Percentiles rank a stretch among this genome's conserved stretches.
Evolutionary conservation across 441 rosid genomes (phyloP).

Genomic region (Pelargonium exstipulatum): DNA sequence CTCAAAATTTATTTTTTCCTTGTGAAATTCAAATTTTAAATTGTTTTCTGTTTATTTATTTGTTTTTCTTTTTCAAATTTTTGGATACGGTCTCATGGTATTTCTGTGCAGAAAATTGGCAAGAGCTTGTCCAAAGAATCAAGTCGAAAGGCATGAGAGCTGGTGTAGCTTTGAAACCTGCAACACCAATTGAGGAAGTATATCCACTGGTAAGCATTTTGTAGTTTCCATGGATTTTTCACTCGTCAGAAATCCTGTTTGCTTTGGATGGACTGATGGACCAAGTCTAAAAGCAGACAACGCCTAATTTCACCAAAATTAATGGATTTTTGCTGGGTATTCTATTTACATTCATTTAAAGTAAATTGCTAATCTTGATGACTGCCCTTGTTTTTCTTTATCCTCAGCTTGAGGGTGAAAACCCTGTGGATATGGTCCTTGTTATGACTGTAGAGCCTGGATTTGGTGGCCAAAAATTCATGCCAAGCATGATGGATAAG

Average conservation of each 20-base stretch:
- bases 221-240: neutral
- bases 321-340: no score
- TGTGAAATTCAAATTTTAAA: neutral
- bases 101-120: conserved; percentile 63
- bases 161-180: conserved; percentile 74
- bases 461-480: conserved; percentile 91
- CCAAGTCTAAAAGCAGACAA: no score
- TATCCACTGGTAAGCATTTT: conserved; percentile 58
- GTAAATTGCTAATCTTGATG: no score
- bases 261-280: no score
- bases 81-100: conserved; percentile 10
- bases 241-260: neutral
- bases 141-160: conserved; percentile 86
- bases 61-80: neutral
- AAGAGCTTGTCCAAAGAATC: conserved; percentile 53
- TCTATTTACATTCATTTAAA: no score
- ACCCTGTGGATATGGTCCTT: conserved; percentile 88
- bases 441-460: conserved; percentile 97
- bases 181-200: conserved; percentile 76
- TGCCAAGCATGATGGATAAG: conserved; percentile 85
- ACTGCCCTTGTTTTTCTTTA: neutral
- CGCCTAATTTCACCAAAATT: no score
- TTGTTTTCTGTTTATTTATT: neutral
- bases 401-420: conserved; percentile 53
- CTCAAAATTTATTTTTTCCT: neutral